These are phyloP conservation scores for Wilhelminamyces savonicus DNA, from an alignment of 805 yeast genomes.

Conservation along the genomic window DNA sequence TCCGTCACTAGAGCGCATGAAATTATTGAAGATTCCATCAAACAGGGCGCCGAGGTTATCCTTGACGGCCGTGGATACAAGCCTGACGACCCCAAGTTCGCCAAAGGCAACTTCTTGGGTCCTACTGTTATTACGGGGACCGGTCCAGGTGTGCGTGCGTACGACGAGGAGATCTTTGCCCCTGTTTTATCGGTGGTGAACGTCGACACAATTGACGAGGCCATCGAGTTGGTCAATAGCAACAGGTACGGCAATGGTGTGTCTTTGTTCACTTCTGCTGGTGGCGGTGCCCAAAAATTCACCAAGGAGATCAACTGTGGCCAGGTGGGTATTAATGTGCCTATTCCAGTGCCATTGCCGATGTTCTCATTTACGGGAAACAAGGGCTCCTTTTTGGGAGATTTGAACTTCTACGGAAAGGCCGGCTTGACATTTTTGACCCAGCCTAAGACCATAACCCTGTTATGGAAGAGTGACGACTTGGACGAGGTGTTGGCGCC, in stretches of 20 bases:
- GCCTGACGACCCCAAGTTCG: slow-evolving; percentile 30
- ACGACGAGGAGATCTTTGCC: slow-evolving; percentile 73
- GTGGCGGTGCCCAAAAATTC: slow-evolving; percentile 65
- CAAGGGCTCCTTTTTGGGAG: slow-evolving; percentile 71
- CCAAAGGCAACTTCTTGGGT: slow-evolving; percentile 63
- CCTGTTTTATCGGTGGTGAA: slow-evolving; percentile 63
- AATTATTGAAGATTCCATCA: slow-evolving; percentile 49
- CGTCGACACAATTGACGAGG: slow-evolving; percentile 61
- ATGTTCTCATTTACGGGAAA: slow-evolving; percentile 78
- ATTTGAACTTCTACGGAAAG: slow-evolving; percentile 73
- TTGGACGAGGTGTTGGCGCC: slow-evolving; percentile 44
- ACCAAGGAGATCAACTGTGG: slow-evolving; percentile 65
- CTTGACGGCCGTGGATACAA: slow-evolving; percentile 57
- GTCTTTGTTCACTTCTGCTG: slow-evolving; percentile 63
- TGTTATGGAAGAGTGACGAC: slow-evolving; percentile 55
- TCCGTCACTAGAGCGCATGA: slow-evolving; percentile 48
- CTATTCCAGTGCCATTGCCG: slow-evolving; percentile 77
- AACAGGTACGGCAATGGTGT: slow-evolving; percentile 65
- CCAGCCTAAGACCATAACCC: slow-evolving; percentile 68
- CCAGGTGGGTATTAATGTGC: slow-evolving; percentile 73
- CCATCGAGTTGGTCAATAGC: slow-evolving; percentile 55
- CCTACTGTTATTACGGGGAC: slow-evolving; percentile 61
- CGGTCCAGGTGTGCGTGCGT: slow-evolving; percentile 64
- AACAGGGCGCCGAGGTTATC: slow-evolving; percentile 54
- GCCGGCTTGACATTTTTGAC: slow-evolving; percentile 69